Evolutionary conservation across 352 stramenopile genomes (phyloP), one percentile per base, ranked within the genome.

Genomic region (Phytophthora sojae): DNA sequence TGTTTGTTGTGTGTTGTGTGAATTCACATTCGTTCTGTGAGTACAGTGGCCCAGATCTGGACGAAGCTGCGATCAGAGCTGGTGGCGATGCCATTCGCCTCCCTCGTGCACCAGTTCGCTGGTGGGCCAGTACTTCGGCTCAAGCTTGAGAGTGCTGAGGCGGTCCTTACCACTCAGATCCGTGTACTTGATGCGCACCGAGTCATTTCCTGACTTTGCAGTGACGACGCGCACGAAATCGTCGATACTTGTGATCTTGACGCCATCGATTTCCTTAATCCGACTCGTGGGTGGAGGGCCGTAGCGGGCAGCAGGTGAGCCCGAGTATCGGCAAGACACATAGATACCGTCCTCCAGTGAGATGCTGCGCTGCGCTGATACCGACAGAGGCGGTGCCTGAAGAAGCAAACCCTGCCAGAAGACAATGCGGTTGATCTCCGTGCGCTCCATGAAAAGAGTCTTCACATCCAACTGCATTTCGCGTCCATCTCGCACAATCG

Each of bases 321-420:
- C 94, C 37, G 81, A 92, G 76, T 92, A 96, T n/a, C 87, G 85
- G 37, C 89, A 96, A 5, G 89, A 96, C 23, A 96, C 87, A 61
- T 96, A 96, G 29, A 96, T 87, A 5, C 89, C 89, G 68, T 96
- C 89, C 19, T 95, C 86, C 26, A 94, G 59, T 15, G 84, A 91
- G 51, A 96, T 93, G 51, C 88, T 88, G 21, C 89, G 87, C 62
- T 96, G 89, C 0, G 88, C 93, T 12, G 86, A 93, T 3, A 97
- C 92, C 2, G 91, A 93, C 1, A 97, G 76, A 11, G 96, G 94
- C 2, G 92, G 89, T 23, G 86, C 89, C 61, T 98, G 94, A 5
- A 98, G 69, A 44, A 98, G 67, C 26, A 98, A 80, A 4, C 94
- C 94, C 32, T 95, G 89, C 92, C 93, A 98, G 61, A 97, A 94